phyloP scores from a whole-genome alignment of 176 grass and related monocot genomes.

The Bromus sterilis region DNA sequence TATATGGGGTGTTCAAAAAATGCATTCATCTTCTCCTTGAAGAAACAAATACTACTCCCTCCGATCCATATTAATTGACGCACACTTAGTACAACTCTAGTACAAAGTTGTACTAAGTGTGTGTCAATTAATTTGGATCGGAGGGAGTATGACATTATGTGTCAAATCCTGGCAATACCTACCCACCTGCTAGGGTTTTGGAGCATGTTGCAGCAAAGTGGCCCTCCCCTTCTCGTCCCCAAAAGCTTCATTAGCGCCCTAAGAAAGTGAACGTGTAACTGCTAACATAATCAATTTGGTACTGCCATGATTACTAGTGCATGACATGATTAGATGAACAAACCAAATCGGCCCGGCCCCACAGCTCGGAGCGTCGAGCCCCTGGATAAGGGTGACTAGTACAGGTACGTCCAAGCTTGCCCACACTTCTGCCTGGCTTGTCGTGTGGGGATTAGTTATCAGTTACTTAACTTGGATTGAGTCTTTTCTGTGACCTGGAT shows the following conservation, averaged over 20 bases:
- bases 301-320: background rate
- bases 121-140: too few species aligned
- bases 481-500: background rate
- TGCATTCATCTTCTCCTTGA: too few species aligned
- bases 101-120: too few species aligned
- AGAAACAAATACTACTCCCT: too few species aligned
- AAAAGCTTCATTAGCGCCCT: background rate
- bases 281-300: background rate
- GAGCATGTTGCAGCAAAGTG: too few species aligned
- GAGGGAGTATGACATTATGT: too few species aligned
- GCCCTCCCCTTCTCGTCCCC: too few species aligned
- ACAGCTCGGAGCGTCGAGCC: background rate
- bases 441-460: background rate
- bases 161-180: background rate
- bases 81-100: too few species aligned
- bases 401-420: background rate
- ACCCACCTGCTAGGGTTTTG: too few species aligned
- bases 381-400: background rate
- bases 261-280: background rate
- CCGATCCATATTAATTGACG: too few species aligned
- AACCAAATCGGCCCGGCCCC: background rate
- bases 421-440: background rate
- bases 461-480: background rate
- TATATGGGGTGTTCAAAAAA: too few species aligned
- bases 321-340: background rate